Conservation (phyloP, 1,284 basidiomycete species). For the Trametes versicolor region DNA sequence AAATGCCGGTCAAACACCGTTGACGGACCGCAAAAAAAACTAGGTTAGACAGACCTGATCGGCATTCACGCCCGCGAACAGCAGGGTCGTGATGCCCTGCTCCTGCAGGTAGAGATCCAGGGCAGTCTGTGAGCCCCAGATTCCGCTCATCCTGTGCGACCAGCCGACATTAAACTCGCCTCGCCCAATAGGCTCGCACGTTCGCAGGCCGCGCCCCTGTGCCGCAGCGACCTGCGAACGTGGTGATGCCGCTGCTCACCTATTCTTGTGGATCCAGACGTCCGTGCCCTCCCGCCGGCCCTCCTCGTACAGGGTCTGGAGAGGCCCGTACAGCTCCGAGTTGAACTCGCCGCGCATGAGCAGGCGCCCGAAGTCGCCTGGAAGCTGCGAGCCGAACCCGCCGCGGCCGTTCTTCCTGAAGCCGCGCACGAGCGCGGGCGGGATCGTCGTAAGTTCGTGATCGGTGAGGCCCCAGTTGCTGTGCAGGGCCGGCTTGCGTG, state of each 20-base stretch:
- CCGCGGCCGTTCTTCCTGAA: slow-evolving; percentile 61
- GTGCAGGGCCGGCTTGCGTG: slow-evolving; percentile 5
- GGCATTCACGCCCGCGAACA: slow-evolving; percentile 74
- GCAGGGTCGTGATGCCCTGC: slow-evolving; percentile 67
- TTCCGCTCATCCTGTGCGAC: slow-evolving; percentile 66
- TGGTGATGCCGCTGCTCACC: slow-evolving; percentile 47
- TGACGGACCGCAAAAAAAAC: not conserved
- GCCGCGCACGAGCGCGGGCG: slow-evolving; percentile 61
- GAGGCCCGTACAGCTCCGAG: slow-evolving; percentile 65
- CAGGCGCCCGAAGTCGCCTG: slow-evolving; percentile 63
- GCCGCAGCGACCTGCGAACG: slow-evolving; percentile 8
- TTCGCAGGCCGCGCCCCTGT: slow-evolving; percentile 16
- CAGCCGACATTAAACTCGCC: not conserved
- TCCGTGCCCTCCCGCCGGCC: slow-evolving; percentile 66
- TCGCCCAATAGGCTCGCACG: slow-evolving; percentile 9
- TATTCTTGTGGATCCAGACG: slow-evolving; percentile 78
- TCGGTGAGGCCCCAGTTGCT: slow-evolving; percentile 79
- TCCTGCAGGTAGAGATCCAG: slow-evolving; percentile 70
- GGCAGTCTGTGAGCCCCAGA: slow-evolving; percentile 70
- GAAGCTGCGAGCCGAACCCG: slow-evolving; percentile 67
- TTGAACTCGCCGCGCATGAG: slow-evolving; percentile 69
- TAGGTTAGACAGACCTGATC: slow-evolving; percentile 59
- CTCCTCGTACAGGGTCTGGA: slow-evolving; percentile 63
- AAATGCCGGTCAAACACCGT: not conserved
- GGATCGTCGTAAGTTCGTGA: slow-evolving; percentile 67